Evolutionary conservation across 2,329 filamentous ascomycete species (phyloP).

Genomic region (Curvularia verruculosa): DNA sequence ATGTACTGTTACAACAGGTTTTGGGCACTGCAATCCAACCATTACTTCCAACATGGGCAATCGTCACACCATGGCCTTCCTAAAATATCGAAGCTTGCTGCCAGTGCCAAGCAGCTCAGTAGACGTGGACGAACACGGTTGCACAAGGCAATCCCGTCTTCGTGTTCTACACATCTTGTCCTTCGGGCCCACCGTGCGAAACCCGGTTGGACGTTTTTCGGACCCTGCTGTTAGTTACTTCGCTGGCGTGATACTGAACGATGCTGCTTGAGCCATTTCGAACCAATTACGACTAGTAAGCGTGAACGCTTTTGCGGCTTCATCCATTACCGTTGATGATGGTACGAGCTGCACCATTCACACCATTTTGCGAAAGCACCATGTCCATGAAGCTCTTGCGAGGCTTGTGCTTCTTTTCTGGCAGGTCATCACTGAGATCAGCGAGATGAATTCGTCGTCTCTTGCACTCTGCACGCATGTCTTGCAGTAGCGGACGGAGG

Average conservation of each 20-base stretch:
- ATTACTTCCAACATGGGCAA: constrained; percentile 2
- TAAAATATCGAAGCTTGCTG: not conserved
- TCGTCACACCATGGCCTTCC: constrained; percentile 5
- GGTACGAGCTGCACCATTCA: constrained; percentile 25
- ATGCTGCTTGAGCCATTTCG: not conserved
- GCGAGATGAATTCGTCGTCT: constrained; percentile 34
- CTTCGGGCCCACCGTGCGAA: not conserved
- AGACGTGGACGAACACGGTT: not conserved
- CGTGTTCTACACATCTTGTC: not conserved
- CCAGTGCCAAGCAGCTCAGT: not conserved
- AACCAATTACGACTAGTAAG: constrained; percentile 11
- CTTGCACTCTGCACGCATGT: constrained; percentile 38
- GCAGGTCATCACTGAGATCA: constrained; percentile 24
- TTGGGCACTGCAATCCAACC: not conserved
- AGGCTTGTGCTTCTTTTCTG: constrained; percentile 40
- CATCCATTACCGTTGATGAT: constrained; percentile 37
- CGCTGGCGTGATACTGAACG: not conserved
- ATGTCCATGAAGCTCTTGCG: constrained; percentile 48
- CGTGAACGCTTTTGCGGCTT: constrained; percentile 11
- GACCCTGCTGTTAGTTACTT: not conserved
- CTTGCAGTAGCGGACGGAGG: constrained; percentile 36
- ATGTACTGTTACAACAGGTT: not conserved
- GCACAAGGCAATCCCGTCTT: not conserved
- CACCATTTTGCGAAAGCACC: constrained; percentile 33
- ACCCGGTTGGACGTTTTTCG: not conserved